Evolutionary conservation across 2,329 filamentous ascomycete genomes (phyloP), one percentile per base, ranked within the genome.

Genomic region (Calonectria ilicicola): DNA sequence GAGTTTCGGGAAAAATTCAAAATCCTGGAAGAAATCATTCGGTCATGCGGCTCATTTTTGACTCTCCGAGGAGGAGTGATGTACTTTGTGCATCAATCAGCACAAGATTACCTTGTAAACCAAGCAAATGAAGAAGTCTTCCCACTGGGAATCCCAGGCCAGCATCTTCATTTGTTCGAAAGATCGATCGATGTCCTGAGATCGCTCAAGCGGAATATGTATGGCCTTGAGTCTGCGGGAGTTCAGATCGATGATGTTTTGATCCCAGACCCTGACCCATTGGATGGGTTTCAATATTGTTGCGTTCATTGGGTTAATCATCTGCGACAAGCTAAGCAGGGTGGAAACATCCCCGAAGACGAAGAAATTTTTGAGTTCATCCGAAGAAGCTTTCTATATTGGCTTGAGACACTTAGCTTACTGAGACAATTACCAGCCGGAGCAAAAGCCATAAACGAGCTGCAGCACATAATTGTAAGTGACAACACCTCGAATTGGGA

Each of bases 71-170:
- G 82, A 0, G 67, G 62, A 1, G 69, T 38, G 1, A 53, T 87
- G 14, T 83, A 78, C 58, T 82, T 86, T 72, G 80, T 87, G 1
- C 85, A 87, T 72, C 83, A 86, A 70, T 87, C 85, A 1, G 86
- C 84, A 0, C 85, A 86, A 72, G 85, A 87, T n/a, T 86, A 80
- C 70, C 69, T 88, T 0, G 38, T 51, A 85, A 38, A 76, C 21
- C 65, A 78, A 10, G 76, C 73, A 64, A 58, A 56, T 2, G 19
- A 65, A 9, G 46, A 71, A 12, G 76, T 86, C 1, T 84, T 85
- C 38, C 81, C 82, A 14, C 60, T 19, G 23, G 81, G 84, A 2
- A 49, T 66, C 5, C 49, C 53, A 21, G 26, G 76, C 2, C 68
- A 77, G 12, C 83, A 87, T 65, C 53, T 78, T 19, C 2, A 14